Evolutionary conservation across 1,139 yeast genomes (phyloP).

Genomic region (Diutina sp.): DNA sequence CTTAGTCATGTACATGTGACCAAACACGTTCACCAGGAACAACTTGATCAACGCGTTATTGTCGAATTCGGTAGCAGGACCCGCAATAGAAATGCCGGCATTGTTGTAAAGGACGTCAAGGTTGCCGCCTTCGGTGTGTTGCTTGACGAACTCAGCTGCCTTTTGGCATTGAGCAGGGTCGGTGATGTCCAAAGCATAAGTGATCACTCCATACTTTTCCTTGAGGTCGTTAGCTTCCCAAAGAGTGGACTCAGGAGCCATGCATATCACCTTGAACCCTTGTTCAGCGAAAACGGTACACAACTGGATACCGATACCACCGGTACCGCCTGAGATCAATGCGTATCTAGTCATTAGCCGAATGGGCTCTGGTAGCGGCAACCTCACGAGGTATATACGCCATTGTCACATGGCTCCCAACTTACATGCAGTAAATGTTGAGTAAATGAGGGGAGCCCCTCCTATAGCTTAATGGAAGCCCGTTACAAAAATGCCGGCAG

Average conservation of each 20-base stretch:
- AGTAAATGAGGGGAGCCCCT: neutral
- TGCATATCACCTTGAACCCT: neutral
- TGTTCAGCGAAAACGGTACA: neutral
- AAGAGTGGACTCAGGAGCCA: neutral
- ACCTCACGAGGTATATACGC: neutral
- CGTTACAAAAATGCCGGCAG: neutral
- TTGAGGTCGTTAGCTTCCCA: neutral
- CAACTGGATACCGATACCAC: constrained; percentile 1
- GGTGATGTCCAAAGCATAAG: constrained; percentile 22
- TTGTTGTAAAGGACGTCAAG: constrained; percentile 7
- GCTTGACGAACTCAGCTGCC: constrained; percentile 12
- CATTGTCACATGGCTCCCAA: neutral
- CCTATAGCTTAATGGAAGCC: neutral
- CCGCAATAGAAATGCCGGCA: constrained; percentile 6
- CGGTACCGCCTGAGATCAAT: constrained; percentile 1
- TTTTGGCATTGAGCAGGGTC: constrained; percentile 14
- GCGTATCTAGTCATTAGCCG: neutral
- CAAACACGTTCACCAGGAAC: constrained; percentile 1
- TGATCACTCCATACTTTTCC: constrained; percentile 12
- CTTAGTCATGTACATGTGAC: constrained; percentile 2
- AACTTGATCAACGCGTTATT: neutral
- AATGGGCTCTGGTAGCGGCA: neutral
- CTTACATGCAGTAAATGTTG: neutral
- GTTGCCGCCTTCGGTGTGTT: constrained; percentile 5
- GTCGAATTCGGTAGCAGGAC: constrained; percentile 1